Percentiles rank a stretch among this genome's conserved stretches.
Conservation (phyloP, 345 rosid species). For the Anastatica hierochuntica region DNA sequence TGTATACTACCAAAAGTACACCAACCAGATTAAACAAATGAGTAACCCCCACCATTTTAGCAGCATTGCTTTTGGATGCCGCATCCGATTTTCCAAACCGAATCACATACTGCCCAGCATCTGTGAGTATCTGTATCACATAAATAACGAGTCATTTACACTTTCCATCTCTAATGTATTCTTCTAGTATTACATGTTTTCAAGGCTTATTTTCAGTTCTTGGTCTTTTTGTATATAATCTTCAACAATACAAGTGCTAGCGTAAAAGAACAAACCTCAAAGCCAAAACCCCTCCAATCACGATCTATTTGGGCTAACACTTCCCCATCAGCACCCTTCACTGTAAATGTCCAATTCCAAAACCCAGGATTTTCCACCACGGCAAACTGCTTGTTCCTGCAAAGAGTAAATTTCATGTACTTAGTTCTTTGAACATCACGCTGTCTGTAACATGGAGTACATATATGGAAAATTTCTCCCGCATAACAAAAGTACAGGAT, state of each 20-base stretch:
- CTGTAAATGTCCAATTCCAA: slow-evolving; percentile 97
- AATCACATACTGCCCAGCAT: slow-evolving; percentile 96
- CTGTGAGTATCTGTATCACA: slow-evolving; percentile 67
- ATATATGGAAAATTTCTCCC: neutral
- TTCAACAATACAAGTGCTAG: neutral
- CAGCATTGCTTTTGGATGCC: slow-evolving; percentile 42
- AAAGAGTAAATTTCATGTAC: neutral
- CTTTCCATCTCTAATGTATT: neutral
- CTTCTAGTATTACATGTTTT: neutral
- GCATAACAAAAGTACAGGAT: neutral
- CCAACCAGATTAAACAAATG: neutral
- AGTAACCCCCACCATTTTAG: slow-evolving; percentile 34
- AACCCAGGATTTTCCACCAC: slow-evolving; percentile 91
- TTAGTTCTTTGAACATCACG: slow-evolving; percentile 1
- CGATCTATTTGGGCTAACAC: slow-evolving; percentile 83
- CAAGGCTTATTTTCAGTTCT: neutral
- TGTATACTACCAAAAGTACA: neutral
- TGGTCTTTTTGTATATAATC: neutral
- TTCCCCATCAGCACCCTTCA: slow-evolving; percentile 70
- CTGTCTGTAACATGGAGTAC: neutral
- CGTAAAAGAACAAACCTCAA: slow-evolving; percentile 46
- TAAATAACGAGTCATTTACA: too few species aligned
- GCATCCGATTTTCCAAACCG: slow-evolving; percentile 78
- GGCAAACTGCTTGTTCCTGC: slow-evolving; percentile 80
- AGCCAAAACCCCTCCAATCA: slow-evolving; percentile 97